phyloP scores from a whole-genome alignment of 768 basidiomycete genomes.

The Mycena alexandri region DNA sequence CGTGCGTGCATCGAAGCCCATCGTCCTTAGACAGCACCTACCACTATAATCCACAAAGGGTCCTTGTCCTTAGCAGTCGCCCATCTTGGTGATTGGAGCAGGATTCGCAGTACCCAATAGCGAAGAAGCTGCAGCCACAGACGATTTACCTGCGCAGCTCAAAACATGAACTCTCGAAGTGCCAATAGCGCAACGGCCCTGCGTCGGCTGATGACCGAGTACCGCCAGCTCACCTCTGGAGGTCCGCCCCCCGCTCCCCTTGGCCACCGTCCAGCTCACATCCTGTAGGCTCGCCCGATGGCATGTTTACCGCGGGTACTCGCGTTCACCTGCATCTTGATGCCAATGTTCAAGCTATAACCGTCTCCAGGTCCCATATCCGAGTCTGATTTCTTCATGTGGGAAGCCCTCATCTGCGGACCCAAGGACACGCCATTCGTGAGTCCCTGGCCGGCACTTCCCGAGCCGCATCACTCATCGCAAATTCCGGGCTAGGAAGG shows the following conservation, averaged over 20 bases:
- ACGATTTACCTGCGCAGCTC: too few species aligned
- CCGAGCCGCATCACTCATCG: constrained; percentile 10
- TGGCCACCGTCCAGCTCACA: constrained; percentile 2
- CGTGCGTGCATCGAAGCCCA: neutral
- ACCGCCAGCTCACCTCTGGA: constrained; percentile 86
- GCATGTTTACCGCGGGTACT: constrained; percentile 94
- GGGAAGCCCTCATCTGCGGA: constrained; percentile 95
- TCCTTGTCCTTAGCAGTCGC: too few species aligned
- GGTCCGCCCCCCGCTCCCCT: constrained; percentile 55
- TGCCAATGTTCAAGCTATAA: constrained; percentile 15
- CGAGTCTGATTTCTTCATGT: constrained; percentile 94
- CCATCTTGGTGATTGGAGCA: too few species aligned
- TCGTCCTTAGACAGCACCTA: neutral
- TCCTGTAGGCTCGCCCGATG: constrained; percentile 82
- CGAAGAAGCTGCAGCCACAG: too few species aligned
- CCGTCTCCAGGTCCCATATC: constrained; percentile 78
- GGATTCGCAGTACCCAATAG: too few species aligned
- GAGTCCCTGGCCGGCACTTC: constrained; percentile 46
- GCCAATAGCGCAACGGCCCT: constrained; percentile 78
- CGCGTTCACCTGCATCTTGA: constrained; percentile 14
- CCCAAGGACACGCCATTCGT: constrained; percentile 97
- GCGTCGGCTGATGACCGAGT: constrained; percentile 92
- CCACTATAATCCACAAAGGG: too few species aligned
- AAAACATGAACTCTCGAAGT: constrained; percentile 64
- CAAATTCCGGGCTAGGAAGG: constrained; percentile 74